Base-by-base conservation (phyloP, 2,329 filamentous ascomycete species). In the Fusarium drepaniforme region DNA sequence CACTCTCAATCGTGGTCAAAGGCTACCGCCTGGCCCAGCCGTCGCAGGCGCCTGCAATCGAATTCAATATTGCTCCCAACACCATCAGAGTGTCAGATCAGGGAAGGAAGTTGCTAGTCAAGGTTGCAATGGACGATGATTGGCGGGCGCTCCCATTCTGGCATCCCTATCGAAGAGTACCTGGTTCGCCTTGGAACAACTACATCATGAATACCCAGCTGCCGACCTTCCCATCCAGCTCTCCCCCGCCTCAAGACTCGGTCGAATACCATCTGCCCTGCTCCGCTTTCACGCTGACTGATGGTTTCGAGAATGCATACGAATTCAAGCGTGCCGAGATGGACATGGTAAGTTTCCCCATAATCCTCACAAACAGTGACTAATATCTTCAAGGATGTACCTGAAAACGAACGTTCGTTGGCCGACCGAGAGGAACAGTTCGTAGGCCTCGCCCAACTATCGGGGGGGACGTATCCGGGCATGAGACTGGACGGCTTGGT, bases 101-200 rank as follows among this genome's bases (percentile, higher is more conserved):
- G 16, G 78, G 78, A 9, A 68, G 37, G 16, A 64, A 70, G 33
- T 62, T 79, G 12, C 23, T 78, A 13, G 71, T 67, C 23, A 74
- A 57, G 25, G 57, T 75, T 13, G 72, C 65, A 15, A 30, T 60
- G n/a, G 64, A 38, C 13, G 44, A 66, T 3, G 23, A 38, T 8
- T 79, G 72, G 73, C 65, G 59, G 21, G 35, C 63, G 16, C 65
- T 70, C 4, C 72, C 74, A 12, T 49, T 64, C 61, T 78, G 74
- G 70, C 74, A 79, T 30, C 77, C 77, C 21, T 72, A 72, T 49
- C 58, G 66, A 28, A 69, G 61, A 15, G 59, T 74, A 2, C 76
- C 75, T 12, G 77, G 77, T 6, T 77, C 76, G 12, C 64, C 71
- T 21, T 79, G 77, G 77, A 78, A 78, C 64, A 77, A 75, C 35